A percentile compares a stretch with the other conserved stretches of the same genome.
phyloP scores from a whole-genome alignment of 1,284 basidiomycete species.

The Leccinum proximum region DNA sequence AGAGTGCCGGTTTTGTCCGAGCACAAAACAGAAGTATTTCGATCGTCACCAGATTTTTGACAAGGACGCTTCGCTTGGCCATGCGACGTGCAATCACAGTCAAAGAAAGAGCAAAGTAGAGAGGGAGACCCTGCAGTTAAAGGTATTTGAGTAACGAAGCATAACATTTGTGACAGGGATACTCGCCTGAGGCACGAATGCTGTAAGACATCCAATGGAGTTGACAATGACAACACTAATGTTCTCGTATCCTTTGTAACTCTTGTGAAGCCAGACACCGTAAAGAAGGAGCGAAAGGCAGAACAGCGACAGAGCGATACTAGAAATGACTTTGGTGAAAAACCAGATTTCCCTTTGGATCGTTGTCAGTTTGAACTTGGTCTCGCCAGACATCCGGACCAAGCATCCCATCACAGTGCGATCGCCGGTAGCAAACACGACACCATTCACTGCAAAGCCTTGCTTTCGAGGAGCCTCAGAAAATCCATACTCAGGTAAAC shows the following conservation, averaged over 20 bases:
- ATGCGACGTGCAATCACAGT: constrained; percentile 51
- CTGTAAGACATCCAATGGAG: too few species aligned
- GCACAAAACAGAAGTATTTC: constrained; percentile 52
- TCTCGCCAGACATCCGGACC: too few species aligned
- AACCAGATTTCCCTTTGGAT: too few species aligned
- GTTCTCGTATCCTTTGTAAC: constrained; percentile 36
- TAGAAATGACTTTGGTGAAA: constrained; percentile 43
- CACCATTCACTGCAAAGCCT: constrained; percentile 33
- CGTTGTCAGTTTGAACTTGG: too few species aligned
- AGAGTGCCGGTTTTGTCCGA: constrained; percentile 55
- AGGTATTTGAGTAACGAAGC: background rate
- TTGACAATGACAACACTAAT: too few species aligned
- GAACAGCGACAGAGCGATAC: constrained; percentile 39
- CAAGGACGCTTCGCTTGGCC: constrained; percentile 49
- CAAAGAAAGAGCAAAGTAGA: constrained; percentile 48
- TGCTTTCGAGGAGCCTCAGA: constrained; percentile 40
- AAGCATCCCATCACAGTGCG: too few species aligned
- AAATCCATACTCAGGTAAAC: constrained; percentile 56
- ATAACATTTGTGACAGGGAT: background rate
- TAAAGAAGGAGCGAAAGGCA: constrained; percentile 39
- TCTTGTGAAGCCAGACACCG: constrained; percentile 42
- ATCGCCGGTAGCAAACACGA: too few species aligned
- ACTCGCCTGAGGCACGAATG: constrained; percentile 46
- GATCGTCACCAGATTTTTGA: constrained; percentile 61
- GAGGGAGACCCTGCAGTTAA: constrained; percentile 39